phyloP scores from a whole-genome alignment of 2,329 filamentous ascomycete species.

The Ophiocordyceps robertsii region DNA sequence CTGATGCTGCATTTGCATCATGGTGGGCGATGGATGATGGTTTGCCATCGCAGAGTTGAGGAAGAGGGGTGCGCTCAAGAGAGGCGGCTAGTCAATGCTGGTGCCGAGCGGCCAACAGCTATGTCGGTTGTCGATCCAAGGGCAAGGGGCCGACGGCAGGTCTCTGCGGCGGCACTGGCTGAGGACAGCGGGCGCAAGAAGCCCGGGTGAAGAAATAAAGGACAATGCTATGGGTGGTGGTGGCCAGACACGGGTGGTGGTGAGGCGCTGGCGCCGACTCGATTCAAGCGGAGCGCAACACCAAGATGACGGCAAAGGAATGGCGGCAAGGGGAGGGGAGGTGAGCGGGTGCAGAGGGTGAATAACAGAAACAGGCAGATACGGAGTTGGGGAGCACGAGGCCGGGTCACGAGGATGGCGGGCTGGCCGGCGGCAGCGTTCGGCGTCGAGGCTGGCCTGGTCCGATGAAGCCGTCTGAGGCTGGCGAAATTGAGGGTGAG shows the following conservation, averaged over 20 bases:
- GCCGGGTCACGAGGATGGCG: not conserved
- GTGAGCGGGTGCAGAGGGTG: not conserved
- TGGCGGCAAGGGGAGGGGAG: not conserved
- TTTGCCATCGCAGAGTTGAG: constrained; percentile 46
- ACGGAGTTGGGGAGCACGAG: not conserved
- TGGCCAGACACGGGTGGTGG: not conserved
- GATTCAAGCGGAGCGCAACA: not conserved
- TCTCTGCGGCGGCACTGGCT: not conserved
- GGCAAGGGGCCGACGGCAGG: not conserved
- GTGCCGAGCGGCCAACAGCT: constrained; percentile 6
- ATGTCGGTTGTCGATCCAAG: constrained; percentile 4
- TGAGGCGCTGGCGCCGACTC: not conserved
- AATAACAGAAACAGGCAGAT: not conserved
- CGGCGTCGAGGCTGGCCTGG: constrained; percentile 4
- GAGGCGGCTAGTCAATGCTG: constrained; percentile 5
- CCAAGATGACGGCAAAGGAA: not conserved
- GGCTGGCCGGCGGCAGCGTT: not conserved
- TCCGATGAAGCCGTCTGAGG: constrained; percentile 17
- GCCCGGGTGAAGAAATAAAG: not conserved
- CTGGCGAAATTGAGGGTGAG: constrained; percentile 16
- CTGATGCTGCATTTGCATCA: constrained; percentile 54
- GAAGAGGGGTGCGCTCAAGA: constrained; percentile 4
- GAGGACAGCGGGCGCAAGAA: not conserved
- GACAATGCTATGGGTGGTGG: not conserved
- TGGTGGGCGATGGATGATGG: constrained; percentile 69